Evolutionary conservation across 1,284 basidiomycete species (phyloP), one percentile per base, ranked within the genome.

Genomic region (Kalmanozyma brasiliensis): DNA sequence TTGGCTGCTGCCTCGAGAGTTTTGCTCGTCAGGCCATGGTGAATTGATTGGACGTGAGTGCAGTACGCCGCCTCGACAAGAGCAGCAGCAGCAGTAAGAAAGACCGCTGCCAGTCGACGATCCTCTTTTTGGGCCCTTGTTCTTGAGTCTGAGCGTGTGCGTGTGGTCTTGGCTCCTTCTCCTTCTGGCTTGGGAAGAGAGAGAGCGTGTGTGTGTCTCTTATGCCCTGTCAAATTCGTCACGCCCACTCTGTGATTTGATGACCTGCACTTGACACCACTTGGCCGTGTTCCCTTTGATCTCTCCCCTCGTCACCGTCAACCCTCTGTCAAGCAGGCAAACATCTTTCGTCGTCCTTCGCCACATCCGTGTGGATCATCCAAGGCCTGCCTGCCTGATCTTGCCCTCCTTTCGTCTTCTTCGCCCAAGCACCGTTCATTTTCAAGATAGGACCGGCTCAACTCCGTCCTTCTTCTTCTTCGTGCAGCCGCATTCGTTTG

Each of bases 31-130:
- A n/a, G n/a, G n/a, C n/a, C n/a, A n/a, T n/a, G n/a, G n/a, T n/a
- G n/a, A n/a, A n/a, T n/a, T n/a, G n/a, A n/a, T n/a, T n/a, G n/a
- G n/a, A n/a, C n/a, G n/a, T n/a, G n/a, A n/a, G n/a, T n/a, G n/a
- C n/a, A n/a, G n/a, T n/a, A n/a, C n/a, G n/a, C n/a, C n/a, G n/a
- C n/a, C n/a, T n/a, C n/a, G n/a, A n/a, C n/a, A n/a, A n/a, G n/a
- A n/a, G n/a, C n/a, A n/a, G n/a, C n/a, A n/a, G n/a, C n/a, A n/a
- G n/a, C n/a, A n/a, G n/a, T 36, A 49, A 30, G 19, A 9, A 24
- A 11, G 19, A 51, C 41, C 49, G 61, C 49, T 64, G 49, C 61
- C 46, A n/a, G 46, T 37, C 42, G 55, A 64, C 61, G 61, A 64
- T 64, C 61, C 33, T 24, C 45, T 14, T 29, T 38, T 41, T 17